These are phyloP conservation scores for Vanilla planifolia DNA, from an alignment of 106 monocot genomes.

Conservation along the genomic window DNA sequence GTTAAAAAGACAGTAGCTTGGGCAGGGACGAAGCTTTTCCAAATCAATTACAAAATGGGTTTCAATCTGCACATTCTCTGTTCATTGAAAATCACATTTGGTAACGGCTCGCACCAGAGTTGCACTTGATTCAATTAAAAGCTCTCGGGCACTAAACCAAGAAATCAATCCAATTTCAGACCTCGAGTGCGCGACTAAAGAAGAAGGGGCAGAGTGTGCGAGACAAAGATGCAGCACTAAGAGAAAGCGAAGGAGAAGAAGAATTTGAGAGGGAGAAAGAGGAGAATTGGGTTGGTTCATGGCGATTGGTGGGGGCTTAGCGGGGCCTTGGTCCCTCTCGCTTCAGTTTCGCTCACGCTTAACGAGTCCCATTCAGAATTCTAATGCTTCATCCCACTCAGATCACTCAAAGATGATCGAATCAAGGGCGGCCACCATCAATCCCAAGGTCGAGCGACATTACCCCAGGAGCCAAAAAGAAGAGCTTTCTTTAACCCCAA, in stretches of 20 bases:
- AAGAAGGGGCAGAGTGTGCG: not conserved
- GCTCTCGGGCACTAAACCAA: not conserved
- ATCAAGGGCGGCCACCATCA: not conserved
- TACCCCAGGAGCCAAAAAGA: not conserved
- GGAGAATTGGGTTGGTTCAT: not conserved
- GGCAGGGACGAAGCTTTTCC: not conserved
- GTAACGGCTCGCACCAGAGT: too few relatives aligned
- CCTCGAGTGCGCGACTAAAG: not conserved
- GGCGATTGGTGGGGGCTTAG: slow-evolving; percentile 5
- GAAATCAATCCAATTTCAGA: not conserved
- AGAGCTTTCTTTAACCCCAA: not conserved
- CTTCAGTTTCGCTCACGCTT: not conserved
- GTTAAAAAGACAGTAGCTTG: not conserved
- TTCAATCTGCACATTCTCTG: not conserved
- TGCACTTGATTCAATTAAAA: not conserved
- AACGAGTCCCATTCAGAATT: not conserved
- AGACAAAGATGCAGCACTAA: slow-evolving; percentile 4
- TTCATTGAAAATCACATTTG: too few relatives aligned
- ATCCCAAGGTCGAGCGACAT: not conserved
- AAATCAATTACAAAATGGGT: not conserved
- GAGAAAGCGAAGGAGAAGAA: not conserved
- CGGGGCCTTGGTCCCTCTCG: not conserved
- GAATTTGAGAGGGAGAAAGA: not conserved
- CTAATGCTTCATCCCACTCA: not conserved
- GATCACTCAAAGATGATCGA: not conserved